These are phyloP conservation scores for Psilocybe azurescens DNA, from an alignment of 768 basidiomycete genomes.

Conservation along the genomic window DNA sequence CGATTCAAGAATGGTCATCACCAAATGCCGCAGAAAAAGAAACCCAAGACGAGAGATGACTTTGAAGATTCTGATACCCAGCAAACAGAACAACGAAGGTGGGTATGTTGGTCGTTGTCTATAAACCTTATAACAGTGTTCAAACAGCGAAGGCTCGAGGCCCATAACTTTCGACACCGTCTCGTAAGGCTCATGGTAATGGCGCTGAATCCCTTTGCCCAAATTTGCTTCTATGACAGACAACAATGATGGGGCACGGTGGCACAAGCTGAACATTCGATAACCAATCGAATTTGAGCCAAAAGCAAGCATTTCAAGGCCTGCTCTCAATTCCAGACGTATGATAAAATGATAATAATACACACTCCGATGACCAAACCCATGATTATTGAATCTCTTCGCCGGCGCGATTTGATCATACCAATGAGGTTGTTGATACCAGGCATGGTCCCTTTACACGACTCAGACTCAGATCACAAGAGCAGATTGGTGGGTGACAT, in stretches of 20 bases:
- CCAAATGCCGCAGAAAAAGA: conserved; percentile 19
- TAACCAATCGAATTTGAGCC: neutral
- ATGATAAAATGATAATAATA: conserved; percentile 59
- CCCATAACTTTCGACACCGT: neutral
- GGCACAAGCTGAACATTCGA: no score
- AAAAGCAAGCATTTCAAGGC: neutral
- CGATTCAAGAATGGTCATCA: conserved; percentile 60
- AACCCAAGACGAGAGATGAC: conserved; percentile 17
- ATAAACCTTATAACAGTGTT: neutral
- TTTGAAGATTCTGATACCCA: conserved; percentile 19
- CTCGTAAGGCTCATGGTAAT: neutral
- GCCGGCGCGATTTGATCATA: conserved; percentile 92
- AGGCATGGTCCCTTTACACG: conserved; percentile 79
- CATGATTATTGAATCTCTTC: conserved; percentile 89
- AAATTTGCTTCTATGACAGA: no score
- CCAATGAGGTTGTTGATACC: conserved; percentile 89
- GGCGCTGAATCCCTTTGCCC: no score
- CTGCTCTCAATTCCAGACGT: conserved; percentile 46
- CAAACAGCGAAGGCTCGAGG: no score
- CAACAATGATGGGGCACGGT: no score
- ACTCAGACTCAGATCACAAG: conserved; percentile 3
- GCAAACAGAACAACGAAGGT: neutral
- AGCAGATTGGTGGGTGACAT: conserved; percentile 29
- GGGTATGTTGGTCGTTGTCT: neutral
- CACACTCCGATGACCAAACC: conserved; percentile 90